Evolutionary conservation across 2,329 filamentous ascomycete genomes (phyloP).

Genomic region (Magnaporthiopsis rhizophila): DNA sequence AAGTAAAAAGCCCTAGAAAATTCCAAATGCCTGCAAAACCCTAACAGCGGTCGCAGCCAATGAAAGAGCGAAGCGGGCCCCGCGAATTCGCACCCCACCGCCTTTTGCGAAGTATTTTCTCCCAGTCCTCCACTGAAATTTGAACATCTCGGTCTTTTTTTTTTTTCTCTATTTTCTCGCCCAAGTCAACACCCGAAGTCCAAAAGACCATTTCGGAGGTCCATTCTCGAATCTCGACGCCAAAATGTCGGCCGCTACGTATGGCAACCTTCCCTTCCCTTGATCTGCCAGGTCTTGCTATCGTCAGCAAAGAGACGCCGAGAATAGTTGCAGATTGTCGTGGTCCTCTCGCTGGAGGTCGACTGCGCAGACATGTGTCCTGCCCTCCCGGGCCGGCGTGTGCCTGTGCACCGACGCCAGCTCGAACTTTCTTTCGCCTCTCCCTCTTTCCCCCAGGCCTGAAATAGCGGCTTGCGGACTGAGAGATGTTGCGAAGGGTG

Average conservation of each 20-base stretch:
- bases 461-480: conserved; percentile 36
- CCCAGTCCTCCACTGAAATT: not conserved
- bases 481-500: conserved; percentile 60
- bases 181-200: conserved; percentile 8
- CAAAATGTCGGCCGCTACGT: conserved; percentile 26
- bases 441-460: conserved; percentile 47
- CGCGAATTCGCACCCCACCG: not conserved
- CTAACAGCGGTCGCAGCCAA: not conserved
- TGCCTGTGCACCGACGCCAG: conserved; percentile 48
- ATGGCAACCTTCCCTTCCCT: conserved; percentile 16
- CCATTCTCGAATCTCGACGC: conserved; percentile 10
- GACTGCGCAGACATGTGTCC: not conserved
- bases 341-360: conserved; percentile 70
- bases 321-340: conserved; percentile 60
- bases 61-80: not conserved
- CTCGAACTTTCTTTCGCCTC: conserved; percentile 66
- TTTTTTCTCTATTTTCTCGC: conserved; percentile 7
- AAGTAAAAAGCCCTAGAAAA: not conserved
- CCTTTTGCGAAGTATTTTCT: not conserved
- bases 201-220: conserved; percentile 6
- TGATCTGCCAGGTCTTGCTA: conserved; percentile 9
- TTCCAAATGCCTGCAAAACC: not conserved
- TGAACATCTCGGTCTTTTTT: not conserved
- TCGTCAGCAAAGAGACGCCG: conserved; percentile 9
- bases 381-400: not conserved